A percentile compares a stretch with the other conserved stretches of the same genome.
phyloP scores from a whole-genome alignment of 2,329 filamentous ascomycete species.

The Colletotrichum chlorophyti region DNA sequence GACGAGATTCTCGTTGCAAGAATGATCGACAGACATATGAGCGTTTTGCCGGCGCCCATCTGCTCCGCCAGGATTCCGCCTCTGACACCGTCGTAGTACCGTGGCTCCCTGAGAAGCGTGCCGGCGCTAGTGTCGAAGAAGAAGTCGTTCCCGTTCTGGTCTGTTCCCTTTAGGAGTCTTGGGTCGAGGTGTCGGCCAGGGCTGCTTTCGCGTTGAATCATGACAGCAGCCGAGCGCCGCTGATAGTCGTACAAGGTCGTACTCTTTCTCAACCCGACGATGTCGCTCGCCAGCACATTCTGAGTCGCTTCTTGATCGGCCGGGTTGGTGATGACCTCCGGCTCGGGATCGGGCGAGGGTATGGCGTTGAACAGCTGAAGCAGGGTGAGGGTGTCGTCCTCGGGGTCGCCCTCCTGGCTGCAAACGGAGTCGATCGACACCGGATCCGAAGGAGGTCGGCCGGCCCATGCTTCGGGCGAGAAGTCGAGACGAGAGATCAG shows the following conservation, averaged over 20 bases:
- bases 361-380: slow-evolving; percentile 77
- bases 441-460: slow-evolving; percentile 32
- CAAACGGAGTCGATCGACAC: slow-evolving; percentile 13
- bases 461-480: slow-evolving; percentile 62
- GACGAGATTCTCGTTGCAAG: slow-evolving; percentile 76
- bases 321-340: slow-evolving; percentile 52
- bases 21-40: slow-evolving; percentile 82
- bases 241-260: slow-evolving; percentile 77
- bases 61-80: slow-evolving; percentile 84
- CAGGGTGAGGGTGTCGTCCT: slow-evolving; percentile 57
- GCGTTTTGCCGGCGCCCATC: slow-evolving; percentile 85
- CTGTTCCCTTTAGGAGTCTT: slow-evolving; percentile 65
- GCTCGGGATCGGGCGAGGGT: slow-evolving; percentile 69
- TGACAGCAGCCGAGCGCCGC: slow-evolving; percentile 77
- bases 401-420: slow-evolving; percentile 41
- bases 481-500: slow-evolving; percentile 64
- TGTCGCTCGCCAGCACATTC: slow-evolving; percentile 57
- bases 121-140: slow-evolving; percentile 74
- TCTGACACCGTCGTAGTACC: slow-evolving; percentile 74
- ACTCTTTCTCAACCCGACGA: slow-evolving; percentile 65
- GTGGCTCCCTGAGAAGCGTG: slow-evolving; percentile 68
- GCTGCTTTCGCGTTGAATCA: slow-evolving; percentile 81
- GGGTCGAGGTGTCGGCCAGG: slow-evolving; percentile 75
- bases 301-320: slow-evolving; percentile 61
- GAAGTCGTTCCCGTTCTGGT: slow-evolving; percentile 68